Base-by-base conservation (phyloP, 371 early-diverging fungal species). In the Phascolomyces articulosus region DNA sequence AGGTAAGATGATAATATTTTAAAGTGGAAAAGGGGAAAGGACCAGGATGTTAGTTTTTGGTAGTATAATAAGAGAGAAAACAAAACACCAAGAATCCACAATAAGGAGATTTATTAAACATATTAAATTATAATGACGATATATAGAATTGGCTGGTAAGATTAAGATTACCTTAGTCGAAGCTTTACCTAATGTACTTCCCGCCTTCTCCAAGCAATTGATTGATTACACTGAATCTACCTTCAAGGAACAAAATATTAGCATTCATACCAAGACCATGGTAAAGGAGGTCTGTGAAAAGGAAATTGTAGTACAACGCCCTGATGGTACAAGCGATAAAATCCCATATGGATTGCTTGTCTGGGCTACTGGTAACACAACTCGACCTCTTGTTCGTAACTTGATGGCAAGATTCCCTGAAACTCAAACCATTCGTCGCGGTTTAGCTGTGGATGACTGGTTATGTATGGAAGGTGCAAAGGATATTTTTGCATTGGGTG, bases 291-390 rank as follows among this genome's bases (percentile, higher is more conserved):
- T 97, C 41, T 79, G 79, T 13, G 87, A 90, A 57, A 93, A 92
- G 78, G 85, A 90, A 40, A 85, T 96, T 65, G 77, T 90, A 53
- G 91, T 95, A 23, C 85, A 90, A 70, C 84, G 91, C 48, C 80
- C 88, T 59, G 87, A 94, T 66, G 88, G 85, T 34, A 73, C 86
- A 44, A 62, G 77, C 11, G 86, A 86, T 26, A 80, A 72, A 8
- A 91, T 95, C 41, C 95, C 95, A 24, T 95, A 92, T 65, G 97
- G 97, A 48, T 74, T 95, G 58, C 78, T 95, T 34, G 96, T 95
- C 10, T 97, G 97, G 96, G 95, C 96, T 28, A 95, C 97, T 2
- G 96, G 97, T 34, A 97, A 96, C 73, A 93, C 94, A n/a, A 80
- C 93, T 18, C 86, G 95, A 40, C 92, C 95, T 4, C 75, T 95